Conservation (phyloP, 768 basidiomycete genomes). For the Postia placenta region DNA sequence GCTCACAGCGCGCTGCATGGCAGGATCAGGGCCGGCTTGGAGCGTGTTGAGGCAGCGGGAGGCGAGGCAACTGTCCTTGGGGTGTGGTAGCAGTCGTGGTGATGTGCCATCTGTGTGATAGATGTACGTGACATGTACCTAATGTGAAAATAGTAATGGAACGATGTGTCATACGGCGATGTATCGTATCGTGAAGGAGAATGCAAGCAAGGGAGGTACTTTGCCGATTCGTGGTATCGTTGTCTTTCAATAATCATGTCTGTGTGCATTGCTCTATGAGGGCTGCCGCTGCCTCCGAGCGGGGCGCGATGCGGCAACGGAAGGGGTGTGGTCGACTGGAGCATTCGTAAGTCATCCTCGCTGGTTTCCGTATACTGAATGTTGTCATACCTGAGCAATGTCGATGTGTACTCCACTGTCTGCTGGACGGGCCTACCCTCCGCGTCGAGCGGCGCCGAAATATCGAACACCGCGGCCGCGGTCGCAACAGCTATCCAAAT, state of each 20-base stretch:
- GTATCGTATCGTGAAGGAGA: no score
- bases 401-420: not conserved
- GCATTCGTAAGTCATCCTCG: no score
- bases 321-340: constrained; percentile 14
- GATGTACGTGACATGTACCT: no score
- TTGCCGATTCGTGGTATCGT: no score
- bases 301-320: constrained; percentile 11
- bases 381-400: constrained; percentile 4
- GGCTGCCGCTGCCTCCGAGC: constrained; percentile 9
- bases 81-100: constrained; percentile 12
- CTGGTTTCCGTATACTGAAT: no score
- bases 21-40: constrained; percentile 12
- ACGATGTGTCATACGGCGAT: no score
- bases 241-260: not conserved
- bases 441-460: constrained; percentile 11
- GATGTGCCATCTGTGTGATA: no score
- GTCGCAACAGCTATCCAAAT: constrained; percentile 18
- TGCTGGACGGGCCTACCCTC: constrained; percentile 2
- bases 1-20: constrained; percentile 6
- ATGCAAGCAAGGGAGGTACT: no score
- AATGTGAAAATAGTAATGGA: no score
- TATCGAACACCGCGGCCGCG: constrained; percentile 14
- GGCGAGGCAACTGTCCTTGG: constrained; percentile 15
- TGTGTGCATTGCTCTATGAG: constrained; percentile 4
- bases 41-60: constrained; percentile 8